Evolutionary conservation across 306 rosid species (phyloP), one percentile per base, ranked within the genome.

Genomic region (Rosa rugosa): DNA sequence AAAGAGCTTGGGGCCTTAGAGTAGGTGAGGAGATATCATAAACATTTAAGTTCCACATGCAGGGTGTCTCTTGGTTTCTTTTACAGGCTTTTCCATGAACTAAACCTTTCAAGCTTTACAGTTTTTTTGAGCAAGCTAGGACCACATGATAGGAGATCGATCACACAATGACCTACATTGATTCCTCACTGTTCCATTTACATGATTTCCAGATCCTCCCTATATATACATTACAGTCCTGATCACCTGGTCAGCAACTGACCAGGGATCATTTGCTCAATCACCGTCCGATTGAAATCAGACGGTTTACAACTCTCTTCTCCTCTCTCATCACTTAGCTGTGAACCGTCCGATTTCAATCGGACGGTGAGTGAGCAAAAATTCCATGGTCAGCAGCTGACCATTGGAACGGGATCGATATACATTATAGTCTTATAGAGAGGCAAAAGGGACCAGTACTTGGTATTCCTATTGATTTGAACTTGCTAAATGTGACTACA

Each of bases 21-120:
- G 83, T 79, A 59, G 86, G 76, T 83, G 85, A 74, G 62, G 76
- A 46, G 67, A 72, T 82, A 67, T 78, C 56, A 73, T 65, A 82
- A 27, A 69, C 86, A 83, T 83, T 71, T 22, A 74, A 4, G 44
- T 60, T 59, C 60, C 83, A 79, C 86, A 79, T 83, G 86, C 83
- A 68, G 56, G 31, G 57, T 78, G 72, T 78, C 80, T 47, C 66
- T 73, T 40, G n/a, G 65, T 64, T 63, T 20, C n/a, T 8, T 64
- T 72, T 70, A 78, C 84, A 36, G 77, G 80, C 80, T 75, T 81
- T 80, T 72, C 60, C 60, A 53, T 80, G 67, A 23, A 8, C 60
- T 31, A 46, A 44, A 49, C 49, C 62, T 59, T 72, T 38, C 31
- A 59, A 31, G 25, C 73, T 50, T 59, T 45, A 51, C 79, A 62